Percentiles rank a stretch among this genome's conserved stretches.
These are phyloP conservation scores for Agaricus subrufescens DNA, from an alignment of 768 basidiomycete species.

Conservation along the genomic window DNA sequence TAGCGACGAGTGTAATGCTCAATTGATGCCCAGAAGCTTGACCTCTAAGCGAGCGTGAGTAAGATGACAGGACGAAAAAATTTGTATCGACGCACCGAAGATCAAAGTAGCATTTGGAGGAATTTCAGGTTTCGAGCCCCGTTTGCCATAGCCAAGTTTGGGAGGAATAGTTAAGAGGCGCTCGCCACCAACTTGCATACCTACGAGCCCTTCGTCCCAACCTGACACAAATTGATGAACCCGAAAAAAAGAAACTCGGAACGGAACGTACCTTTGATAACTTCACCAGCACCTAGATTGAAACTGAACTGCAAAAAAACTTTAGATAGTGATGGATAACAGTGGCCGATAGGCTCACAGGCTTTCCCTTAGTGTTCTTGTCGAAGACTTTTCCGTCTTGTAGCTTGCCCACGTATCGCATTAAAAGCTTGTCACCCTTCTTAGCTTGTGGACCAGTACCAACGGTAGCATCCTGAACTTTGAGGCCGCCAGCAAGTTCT, in stretches of 20 bases:
- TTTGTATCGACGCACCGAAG: conserved; percentile 56
- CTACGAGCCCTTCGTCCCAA: conserved; percentile 89
- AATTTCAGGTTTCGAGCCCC: conserved; percentile 43
- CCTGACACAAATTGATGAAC: conserved; percentile 32
- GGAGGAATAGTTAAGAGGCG: conserved; percentile 74
- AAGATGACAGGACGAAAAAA: not conserved
- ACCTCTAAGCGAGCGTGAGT: conserved; percentile 44
- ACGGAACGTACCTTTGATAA: conserved; percentile 71
- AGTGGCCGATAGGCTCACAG: conserved; percentile 44
- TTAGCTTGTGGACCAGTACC: conserved; percentile 88
- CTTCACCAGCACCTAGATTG: conserved; percentile 80
- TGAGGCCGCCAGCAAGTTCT: conserved; percentile 67
- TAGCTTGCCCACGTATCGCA: conserved; percentile 95
- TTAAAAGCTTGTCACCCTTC: conserved; percentile 73
- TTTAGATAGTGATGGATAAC: conserved; percentile 2
- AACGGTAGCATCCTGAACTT: conserved; percentile 68
- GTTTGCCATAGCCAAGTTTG: conserved; percentile 68
- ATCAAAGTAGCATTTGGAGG: conserved; percentile 77
- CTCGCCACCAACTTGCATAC: conserved; percentile 92
- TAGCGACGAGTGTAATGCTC: conserved; percentile 13
- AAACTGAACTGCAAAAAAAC: conserved; percentile 55
- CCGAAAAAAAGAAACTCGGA: not conserved
- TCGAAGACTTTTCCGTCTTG: conserved; percentile 73
- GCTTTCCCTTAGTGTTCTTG: conserved; percentile 78
- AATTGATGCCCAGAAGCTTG: conserved; percentile 68